phyloP scores from a whole-genome alignment of 148 eudicot species.

The Suaeda aralocaspica region DNA sequence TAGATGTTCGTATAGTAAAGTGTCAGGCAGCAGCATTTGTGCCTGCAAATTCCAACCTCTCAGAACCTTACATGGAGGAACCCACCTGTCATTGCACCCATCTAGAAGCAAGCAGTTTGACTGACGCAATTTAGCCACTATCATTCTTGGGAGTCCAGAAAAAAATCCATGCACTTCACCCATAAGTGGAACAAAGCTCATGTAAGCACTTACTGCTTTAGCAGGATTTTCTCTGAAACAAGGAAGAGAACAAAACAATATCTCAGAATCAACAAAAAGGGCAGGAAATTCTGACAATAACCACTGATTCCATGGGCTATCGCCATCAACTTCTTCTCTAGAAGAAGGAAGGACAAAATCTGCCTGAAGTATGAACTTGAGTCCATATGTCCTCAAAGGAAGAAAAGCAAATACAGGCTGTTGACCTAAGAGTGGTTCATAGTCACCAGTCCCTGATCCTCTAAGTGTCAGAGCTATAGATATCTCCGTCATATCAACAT shows the following conservation, averaged over 20 bases:
- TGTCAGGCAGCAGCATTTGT: slow-evolving; percentile 57
- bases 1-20: slow-evolving; percentile 59
- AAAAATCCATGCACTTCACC: slow-evolving; percentile 98
- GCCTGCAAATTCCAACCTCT: slow-evolving; percentile 74
- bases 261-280: slow-evolving; percentile 74
- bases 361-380: slow-evolving; percentile 91
- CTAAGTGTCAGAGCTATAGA: slow-evolving; percentile 82
- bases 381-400: slow-evolving; percentile 89
- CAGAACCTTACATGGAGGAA: slow-evolving; percentile 85
- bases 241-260: slow-evolving; percentile 61
- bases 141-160: slow-evolving; percentile 75
- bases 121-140: slow-evolving; percentile 72
- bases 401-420: slow-evolving; percentile 98
- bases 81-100: slow-evolving; percentile 61
- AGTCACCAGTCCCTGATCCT: slow-evolving; percentile 55
- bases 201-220: slow-evolving; percentile 66
- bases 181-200: slow-evolving; percentile 87
- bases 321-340: slow-evolving; percentile 96
- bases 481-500: slow-evolving; percentile 72
- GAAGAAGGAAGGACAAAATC: slow-evolving; percentile 99
- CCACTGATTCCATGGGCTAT: slow-evolving; percentile 99
- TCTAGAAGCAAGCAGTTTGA: slow-evolving; percentile 81
- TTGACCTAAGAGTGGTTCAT: slow-evolving; percentile 59
- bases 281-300: slow-evolving; percentile 78
- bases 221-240: slow-evolving; percentile 64